Base-by-base conservation (phyloP, 192 early-diverging fungal species). In the Podila minutissima region DNA sequence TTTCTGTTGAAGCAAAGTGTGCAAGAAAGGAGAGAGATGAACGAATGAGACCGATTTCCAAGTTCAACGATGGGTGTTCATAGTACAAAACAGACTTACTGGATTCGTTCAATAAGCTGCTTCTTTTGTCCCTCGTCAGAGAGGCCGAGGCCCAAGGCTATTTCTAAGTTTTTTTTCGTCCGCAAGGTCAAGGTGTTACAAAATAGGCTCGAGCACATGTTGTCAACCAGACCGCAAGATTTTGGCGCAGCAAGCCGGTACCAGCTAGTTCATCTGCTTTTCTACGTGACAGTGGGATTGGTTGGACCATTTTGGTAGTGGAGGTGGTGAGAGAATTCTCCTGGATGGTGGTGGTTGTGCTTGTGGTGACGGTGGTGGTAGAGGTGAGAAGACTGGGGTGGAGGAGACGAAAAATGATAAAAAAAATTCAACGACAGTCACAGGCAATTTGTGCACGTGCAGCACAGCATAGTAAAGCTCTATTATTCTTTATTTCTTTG, bases 381-480 rank as follows among this genome's bases (percentile, higher is more conserved):
- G 29, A 22, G 19, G 51, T 22, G 24, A 22, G 53, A 55, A 24
- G 53, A 3, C 0, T 11, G 35, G 35, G 35, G 53, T 33, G 20
- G 22, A 1, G 24, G 11, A 22, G 24, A 22, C 20, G 24, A 5
- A 22, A 55, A 55, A 24, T n/a, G 9, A 53, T n/a, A 53, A 53
- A 53, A 55, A 55, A 55, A 55, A 55, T 55, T 55, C 53, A 53
- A 17, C 22, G 53, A 24, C 53, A 46, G 41, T 46, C 41, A 46
- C 41, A 17, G 41, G 13, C 1, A 15, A 46, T 15, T 17, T 15
- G 15, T 17, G 20, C 53, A 26, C 24, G 20, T 55, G 19, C 9
- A n/a, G n/a, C n/a, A n/a, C n/a, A n/a, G n/a, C n/a, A n/a, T n/a
- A n/a, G n/a, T n/a, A n/a, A n/a, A n/a, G n/a, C n/a, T n/a, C n/a